Evolutionary conservation across 1,284 basidiomycete species (phyloP).

Genomic region (Heterobasidion annosum): DNA sequence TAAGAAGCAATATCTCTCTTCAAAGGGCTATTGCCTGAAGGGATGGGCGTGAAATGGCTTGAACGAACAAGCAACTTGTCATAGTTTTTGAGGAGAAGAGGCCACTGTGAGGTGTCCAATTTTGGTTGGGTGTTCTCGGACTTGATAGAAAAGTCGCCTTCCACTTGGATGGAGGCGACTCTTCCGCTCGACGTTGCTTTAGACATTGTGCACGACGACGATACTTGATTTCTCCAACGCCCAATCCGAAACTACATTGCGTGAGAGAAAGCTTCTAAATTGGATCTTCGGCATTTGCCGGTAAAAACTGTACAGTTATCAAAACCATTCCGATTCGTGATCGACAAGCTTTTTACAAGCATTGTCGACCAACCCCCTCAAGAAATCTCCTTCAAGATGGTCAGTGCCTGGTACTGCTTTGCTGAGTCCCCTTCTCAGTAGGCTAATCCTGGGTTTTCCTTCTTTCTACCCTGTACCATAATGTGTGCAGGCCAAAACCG

Average conservation of each 20-base stretch:
- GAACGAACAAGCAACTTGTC: conserved; percentile 93
- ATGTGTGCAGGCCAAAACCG: conserved; percentile 53
- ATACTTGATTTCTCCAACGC: background rate
- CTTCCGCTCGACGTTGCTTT: conserved; percentile 51
- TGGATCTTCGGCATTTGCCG: background rate
- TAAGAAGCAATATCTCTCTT: conserved; percentile 90
- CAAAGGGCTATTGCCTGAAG: conserved; percentile 82
- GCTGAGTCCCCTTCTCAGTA: conserved; percentile 90
- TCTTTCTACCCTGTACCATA: conserved; percentile 14
- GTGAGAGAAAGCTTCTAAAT: conserved; percentile 9
- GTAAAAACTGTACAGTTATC: conserved; percentile 21
- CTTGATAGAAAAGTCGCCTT: conserved; percentile 80
- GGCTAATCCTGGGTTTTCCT: conserved; percentile 50
- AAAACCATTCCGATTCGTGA: conserved; percentile 1
- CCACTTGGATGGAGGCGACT: conserved; percentile 61
- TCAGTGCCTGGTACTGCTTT: conserved; percentile 69
- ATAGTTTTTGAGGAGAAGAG: conserved; percentile 97
- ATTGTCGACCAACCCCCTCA: conserved; percentile 11
- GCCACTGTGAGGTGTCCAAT: conserved; percentile 96
- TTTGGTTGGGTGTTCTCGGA: conserved; percentile 66
- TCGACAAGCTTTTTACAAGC: conserved; percentile 6
- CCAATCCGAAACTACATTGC: background rate
- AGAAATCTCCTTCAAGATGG: conserved; percentile 43
- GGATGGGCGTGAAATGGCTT: conserved; percentile 97
- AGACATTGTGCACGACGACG: conserved; percentile 28